Evolutionary conservation across 129 eudicot genomes (phyloP).

Genomic region (Helianthus tuberosus): DNA sequence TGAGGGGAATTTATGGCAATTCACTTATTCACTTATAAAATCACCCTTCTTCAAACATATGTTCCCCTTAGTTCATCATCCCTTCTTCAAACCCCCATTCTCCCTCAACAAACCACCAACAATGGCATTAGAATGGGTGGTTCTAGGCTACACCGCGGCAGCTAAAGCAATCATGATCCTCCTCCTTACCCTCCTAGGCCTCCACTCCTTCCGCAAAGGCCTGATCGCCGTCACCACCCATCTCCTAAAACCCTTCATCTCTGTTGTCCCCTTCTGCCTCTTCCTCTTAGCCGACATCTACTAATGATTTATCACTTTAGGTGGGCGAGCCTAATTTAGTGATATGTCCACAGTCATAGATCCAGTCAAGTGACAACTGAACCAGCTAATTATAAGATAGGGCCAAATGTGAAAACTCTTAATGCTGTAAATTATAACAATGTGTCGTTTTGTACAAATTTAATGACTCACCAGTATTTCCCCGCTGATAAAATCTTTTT

Average conservation of each 20-base stretch:
- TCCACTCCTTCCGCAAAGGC: conserved; percentile 65
- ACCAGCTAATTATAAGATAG: too few species aligned
- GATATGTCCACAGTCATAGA: too few species aligned
- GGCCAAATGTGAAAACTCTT: too few species aligned
- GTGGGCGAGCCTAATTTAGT: too few species aligned
- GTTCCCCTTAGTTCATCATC: conserved; percentile 18
- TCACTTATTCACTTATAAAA: too few species aligned
- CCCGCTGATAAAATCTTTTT: too few species aligned
- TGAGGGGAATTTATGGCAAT: too few species aligned
- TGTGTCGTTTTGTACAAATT: too few species aligned
- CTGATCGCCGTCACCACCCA: conserved; percentile 61
- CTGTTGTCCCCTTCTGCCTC: conserved; percentile 83
- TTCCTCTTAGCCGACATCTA: conserved; percentile 74
- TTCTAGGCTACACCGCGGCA: conserved; percentile 82
- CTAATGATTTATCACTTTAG: too few species aligned
- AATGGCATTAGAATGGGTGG: conserved; percentile 96
- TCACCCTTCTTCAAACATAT: background rate
- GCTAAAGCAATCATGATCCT: conserved; percentile 87
- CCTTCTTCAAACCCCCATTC: conserved; percentile 2
- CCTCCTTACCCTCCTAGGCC: conserved; percentile 76
- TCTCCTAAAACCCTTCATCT: conserved; percentile 76
- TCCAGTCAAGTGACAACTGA: too few species aligned
- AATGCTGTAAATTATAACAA: too few species aligned
- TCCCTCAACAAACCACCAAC: conserved; percentile 5
- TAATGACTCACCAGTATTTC: too few species aligned